phyloP scores from a whole-genome alignment of 2,329 filamentous ascomycete species.

The Aspergillus flavus region DNA sequence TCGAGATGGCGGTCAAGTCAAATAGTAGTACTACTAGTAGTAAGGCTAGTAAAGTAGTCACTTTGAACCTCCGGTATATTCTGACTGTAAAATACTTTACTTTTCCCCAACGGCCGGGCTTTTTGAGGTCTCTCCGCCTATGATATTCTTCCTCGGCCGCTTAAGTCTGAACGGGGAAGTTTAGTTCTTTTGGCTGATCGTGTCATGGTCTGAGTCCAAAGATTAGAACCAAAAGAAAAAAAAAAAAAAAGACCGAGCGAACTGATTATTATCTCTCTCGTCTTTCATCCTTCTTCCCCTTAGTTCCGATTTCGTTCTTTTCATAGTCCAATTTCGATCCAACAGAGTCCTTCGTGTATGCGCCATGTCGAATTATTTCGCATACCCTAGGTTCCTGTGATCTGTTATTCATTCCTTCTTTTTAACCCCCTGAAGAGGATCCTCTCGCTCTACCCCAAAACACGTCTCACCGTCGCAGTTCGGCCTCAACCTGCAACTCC shows the following conservation, averaged over 20 bases:
- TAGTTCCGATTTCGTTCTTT: constrained; percentile 16
- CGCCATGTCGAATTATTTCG: constrained; percentile 37
- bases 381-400: constrained; percentile 36
- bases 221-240: constrained; percentile 10
- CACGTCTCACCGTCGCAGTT: constrained; percentile 11
- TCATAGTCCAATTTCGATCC: constrained; percentile 23
- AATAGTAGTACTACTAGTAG: neutral
- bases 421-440: constrained; percentile 21
- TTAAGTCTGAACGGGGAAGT: constrained; percentile 10
- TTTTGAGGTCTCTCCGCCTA: constrained; percentile 13
- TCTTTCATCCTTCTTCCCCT: constrained; percentile 3
- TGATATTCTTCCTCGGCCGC: constrained; percentile 13
- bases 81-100: constrained; percentile 21
- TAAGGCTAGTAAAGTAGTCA: constrained; percentile 1
- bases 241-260: constrained; percentile 8
- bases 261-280: constrained; percentile 6
- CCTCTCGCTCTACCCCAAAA: constrained; percentile 3
- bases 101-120: constrained; percentile 11
- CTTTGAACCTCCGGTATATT: constrained; percentile 1
- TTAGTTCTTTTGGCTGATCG: constrained; percentile 16
- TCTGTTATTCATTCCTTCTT: constrained; percentile 20
- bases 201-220: constrained; percentile 23
- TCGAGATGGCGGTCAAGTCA: constrained; percentile 4
- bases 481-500: constrained; percentile 10
- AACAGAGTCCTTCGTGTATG: constrained; percentile 27